Percentiles rank a stretch among this genome's conserved stretches.
These are phyloP conservation scores for Penicillium sclerotigenum DNA, from an alignment of 2,329 filamentous ascomycete species.

Conservation along the genomic window DNA sequence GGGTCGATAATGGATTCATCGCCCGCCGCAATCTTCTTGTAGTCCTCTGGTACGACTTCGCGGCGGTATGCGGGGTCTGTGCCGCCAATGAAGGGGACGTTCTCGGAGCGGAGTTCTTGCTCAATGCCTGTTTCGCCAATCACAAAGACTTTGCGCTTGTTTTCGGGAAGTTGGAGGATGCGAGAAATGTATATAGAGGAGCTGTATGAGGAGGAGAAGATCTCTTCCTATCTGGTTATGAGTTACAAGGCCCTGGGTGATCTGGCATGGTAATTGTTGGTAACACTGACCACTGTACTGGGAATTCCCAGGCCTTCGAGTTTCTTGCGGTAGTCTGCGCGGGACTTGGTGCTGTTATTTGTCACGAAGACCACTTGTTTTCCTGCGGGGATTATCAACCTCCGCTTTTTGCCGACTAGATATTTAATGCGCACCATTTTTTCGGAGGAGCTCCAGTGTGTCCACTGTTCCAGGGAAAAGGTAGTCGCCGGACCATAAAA, in stretches of 20 bases:
- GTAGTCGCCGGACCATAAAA: constrained; percentile 93
- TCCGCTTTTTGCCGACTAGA: neutral
- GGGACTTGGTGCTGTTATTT: constrained; percentile 97
- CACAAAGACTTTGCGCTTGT: constrained; percentile 90
- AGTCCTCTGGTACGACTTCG: constrained; percentile 78
- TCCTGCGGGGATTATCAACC: constrained; percentile 51
- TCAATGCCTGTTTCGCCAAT: constrained; percentile 90
- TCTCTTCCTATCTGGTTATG: constrained; percentile 63
- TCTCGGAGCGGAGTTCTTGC: constrained; percentile 76
- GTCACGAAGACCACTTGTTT: constrained; percentile 95
- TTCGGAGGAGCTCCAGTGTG: constrained; percentile 77
- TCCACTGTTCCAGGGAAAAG: constrained; percentile 82
- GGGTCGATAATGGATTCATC: constrained; percentile 74
- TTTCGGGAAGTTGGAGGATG: constrained; percentile 73
- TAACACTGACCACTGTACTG: constrained; percentile 55
- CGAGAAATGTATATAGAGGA: constrained; percentile 93
- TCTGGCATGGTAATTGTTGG: neutral
- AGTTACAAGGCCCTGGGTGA: neutral
- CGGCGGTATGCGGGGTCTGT: constrained; percentile 75
- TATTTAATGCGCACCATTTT: constrained; percentile 58
- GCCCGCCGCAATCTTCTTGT: constrained; percentile 66
- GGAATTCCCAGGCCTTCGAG: constrained; percentile 78
- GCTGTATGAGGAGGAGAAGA: constrained; percentile 94
- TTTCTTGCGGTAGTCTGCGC: constrained; percentile 88
- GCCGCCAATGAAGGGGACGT: constrained; percentile 76